Evolutionary conservation across 2,329 filamentous ascomycete genomes (phyloP).

Genomic region (Aspergillus sp.): DNA sequence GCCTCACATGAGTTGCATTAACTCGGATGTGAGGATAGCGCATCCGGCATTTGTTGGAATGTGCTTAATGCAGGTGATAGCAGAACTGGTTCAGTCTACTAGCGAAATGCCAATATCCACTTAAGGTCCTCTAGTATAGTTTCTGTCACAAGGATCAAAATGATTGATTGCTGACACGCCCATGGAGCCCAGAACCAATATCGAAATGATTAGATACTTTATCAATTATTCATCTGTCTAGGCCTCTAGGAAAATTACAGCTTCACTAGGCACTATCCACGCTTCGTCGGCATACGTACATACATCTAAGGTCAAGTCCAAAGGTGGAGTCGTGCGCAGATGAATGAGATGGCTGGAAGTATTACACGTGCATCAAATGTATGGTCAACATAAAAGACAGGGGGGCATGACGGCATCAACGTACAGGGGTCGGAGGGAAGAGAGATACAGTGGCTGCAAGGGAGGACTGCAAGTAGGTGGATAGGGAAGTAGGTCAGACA

Average conservation of each 20-base stretch:
- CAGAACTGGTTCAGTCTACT: too few relatives aligned
- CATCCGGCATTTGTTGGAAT: too few relatives aligned
- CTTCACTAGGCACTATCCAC: neutral
- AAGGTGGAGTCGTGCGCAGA: neutral
- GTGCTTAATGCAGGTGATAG: too few relatives aligned
- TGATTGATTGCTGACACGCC: too few relatives aligned
- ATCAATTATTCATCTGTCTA: neutral
- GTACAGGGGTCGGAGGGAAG: neutral
- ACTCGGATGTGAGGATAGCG: too few relatives aligned
- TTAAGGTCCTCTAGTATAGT: too few relatives aligned
- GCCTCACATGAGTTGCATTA: too few relatives aligned
- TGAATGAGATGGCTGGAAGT: neutral
- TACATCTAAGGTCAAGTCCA: neutral
- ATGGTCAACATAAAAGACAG: neutral
- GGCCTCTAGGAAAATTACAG: neutral
- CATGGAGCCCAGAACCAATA: too few relatives aligned
- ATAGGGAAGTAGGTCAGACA: neutral
- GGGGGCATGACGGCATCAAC: neutral
- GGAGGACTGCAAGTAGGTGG: neutral
- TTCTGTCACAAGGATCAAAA: too few relatives aligned
- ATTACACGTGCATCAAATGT: neutral
- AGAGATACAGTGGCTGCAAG: neutral
- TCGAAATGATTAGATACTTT: too few relatives aligned
- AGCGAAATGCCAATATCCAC: too few relatives aligned
- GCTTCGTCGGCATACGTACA: neutral